phyloP scores from a whole-genome alignment of 2,329 filamentous ascomycete species.

The Fusarium caatingaense region DNA sequence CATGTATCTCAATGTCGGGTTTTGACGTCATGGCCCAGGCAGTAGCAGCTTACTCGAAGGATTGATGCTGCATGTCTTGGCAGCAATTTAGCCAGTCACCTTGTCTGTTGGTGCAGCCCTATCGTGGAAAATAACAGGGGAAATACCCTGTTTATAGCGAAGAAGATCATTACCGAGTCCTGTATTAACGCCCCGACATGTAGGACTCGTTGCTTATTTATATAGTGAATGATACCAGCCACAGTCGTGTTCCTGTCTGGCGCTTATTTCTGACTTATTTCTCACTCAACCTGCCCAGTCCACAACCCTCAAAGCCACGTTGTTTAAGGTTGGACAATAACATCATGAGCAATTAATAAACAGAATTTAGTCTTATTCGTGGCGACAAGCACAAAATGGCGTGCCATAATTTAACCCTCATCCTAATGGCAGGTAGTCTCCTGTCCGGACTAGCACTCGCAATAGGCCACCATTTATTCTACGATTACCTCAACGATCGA shows the following conservation, averaged over 20 bases:
- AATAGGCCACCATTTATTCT: conserved; percentile 18
- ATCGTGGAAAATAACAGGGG: background rate
- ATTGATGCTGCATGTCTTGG: background rate
- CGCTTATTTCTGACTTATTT: too few relatives aligned
- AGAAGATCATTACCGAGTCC: background rate
- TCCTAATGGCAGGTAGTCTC: conserved; percentile 8
- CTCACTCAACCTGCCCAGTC: too few relatives aligned
- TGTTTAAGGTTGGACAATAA: too few relatives aligned
- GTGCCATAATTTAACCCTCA: fast-evolving
- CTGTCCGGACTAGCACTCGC: background rate
- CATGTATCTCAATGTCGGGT: background rate
- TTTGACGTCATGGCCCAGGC: background rate
- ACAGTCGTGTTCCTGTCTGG: too few relatives aligned
- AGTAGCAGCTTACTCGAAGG: background rate
- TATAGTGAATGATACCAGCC: too few relatives aligned
- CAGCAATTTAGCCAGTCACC: background rate
- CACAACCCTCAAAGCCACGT: too few relatives aligned
- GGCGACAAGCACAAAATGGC: background rate
- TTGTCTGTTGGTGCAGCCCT: background rate
- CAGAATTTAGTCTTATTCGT: fast-evolving
- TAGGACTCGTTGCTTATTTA: too few relatives aligned
- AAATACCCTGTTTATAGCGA: background rate
- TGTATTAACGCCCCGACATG: background rate
- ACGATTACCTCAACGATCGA: background rate
- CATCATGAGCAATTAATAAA: too few relatives aligned